These are phyloP conservation scores for Hyaloscypha hepaticicola DNA, from an alignment of 495 filamentous ascomycete species.

Conservation along the genomic window DNA sequence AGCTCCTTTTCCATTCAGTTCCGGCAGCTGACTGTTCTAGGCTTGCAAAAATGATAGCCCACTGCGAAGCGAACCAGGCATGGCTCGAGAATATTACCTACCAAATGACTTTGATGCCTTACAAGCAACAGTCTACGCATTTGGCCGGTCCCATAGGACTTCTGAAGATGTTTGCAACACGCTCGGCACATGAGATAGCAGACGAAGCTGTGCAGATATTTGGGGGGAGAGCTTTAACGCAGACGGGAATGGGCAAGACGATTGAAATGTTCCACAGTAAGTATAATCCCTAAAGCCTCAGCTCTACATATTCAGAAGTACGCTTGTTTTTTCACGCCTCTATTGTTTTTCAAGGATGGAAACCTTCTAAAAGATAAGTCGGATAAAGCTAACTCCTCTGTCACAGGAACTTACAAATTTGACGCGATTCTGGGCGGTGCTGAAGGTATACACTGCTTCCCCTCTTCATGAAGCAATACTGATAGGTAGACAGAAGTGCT, in stretches of 20 bases:
- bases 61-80: constrained; percentile 76
- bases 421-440: constrained; percentile 84
- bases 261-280: constrained; percentile 57
- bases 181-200: constrained; percentile 76
- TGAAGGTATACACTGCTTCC: constrained; percentile 42
- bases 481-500: constrained; percentile 56
- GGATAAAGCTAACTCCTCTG: too few species aligned
- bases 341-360: too few species aligned
- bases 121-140: constrained; percentile 71
- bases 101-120: constrained; percentile 86
- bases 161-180: constrained; percentile 75
- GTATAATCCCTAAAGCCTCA: too few species aligned
- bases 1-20: constrained; percentile 11
- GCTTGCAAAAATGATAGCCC: constrained; percentile 84
- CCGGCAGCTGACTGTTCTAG: constrained; percentile 14
- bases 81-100: constrained; percentile 84
- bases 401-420: constrained; percentile 91
- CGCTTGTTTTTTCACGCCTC: too few species aligned
- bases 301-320: too few species aligned
- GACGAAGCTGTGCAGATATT: constrained; percentile 85
- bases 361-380: too few species aligned
- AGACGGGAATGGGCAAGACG: constrained; percentile 77
- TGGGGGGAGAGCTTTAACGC: constrained; percentile 77
- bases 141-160: constrained; percentile 81
- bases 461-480: not conserved